phyloP scores from a whole-genome alignment of 2,329 filamentous ascomycete genomes.

The Pseudohalonectria lignicola region DNA sequence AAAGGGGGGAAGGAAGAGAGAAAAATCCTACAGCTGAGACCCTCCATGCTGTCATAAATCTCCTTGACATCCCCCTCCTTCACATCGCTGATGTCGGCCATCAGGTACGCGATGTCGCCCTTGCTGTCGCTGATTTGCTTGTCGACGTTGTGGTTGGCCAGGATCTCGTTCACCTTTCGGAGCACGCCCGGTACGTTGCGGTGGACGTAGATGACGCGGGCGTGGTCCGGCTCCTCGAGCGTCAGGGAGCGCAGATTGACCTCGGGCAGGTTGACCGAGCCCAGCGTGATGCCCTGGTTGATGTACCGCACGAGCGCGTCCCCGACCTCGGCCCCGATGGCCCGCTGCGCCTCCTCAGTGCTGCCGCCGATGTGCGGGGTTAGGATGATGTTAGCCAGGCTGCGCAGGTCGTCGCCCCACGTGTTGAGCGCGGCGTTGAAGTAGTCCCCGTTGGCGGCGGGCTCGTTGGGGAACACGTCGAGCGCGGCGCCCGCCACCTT shows the following conservation, averaged over 20 bases:
- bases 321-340: slow-evolving; percentile 88
- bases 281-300: slow-evolving; percentile 84
- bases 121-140: slow-evolving; percentile 97
- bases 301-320: slow-evolving; percentile 87
- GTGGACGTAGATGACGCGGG: slow-evolving; percentile 92
- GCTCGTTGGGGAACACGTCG: slow-evolving; percentile 92
- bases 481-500: slow-evolving; percentile 91
- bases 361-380: slow-evolving; percentile 96
- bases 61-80: slow-evolving; percentile 72
- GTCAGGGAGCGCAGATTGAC: slow-evolving; percentile 83
- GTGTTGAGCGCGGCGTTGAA: slow-evolving; percentile 75
- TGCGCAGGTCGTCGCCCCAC: slow-evolving; percentile 78
- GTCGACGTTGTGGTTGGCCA: slow-evolving; percentile 93
- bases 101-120: slow-evolving; percentile 90
- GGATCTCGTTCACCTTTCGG: slow-evolving; percentile 86
- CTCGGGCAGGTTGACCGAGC: slow-evolving; percentile 95
- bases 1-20: neutral
- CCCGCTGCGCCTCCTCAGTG: slow-evolving; percentile 93
- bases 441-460: slow-evolving; percentile 87
- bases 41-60: slow-evolving; percentile 73
- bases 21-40: slow-evolving; percentile 67
- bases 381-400: slow-evolving; percentile 83
- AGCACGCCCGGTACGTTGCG: slow-evolving; percentile 93
- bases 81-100: slow-evolving; percentile 93
- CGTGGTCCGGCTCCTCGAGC: slow-evolving; percentile 78